These are phyloP conservation scores for Suillus placidus DNA, from an alignment of 768 basidiomycete genomes.

Conservation along the genomic window DNA sequence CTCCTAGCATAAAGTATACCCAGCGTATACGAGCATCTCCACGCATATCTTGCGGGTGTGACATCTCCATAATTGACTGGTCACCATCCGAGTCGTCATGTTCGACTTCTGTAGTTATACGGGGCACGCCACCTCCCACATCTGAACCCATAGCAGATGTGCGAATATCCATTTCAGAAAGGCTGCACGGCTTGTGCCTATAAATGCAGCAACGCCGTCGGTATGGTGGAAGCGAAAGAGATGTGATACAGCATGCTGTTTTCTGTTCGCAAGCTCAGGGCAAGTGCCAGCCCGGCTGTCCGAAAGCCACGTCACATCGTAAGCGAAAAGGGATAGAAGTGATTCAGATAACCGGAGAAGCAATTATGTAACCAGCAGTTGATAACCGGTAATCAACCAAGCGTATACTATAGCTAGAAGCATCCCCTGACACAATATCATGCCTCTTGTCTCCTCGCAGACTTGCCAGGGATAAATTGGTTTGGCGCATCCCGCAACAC, in stretches of 20 bases:
- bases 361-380: background rate
- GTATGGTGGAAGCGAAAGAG: slow-evolving; percentile 1
- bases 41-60: background rate
- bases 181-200: background rate
- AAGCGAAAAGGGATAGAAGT: background rate
- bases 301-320: background rate
- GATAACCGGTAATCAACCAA: background rate
- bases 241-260: background rate
- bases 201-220: background rate
- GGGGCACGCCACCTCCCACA: background rate
- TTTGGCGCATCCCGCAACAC: slow-evolving; percentile 56
- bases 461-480: slow-evolving; percentile 53
- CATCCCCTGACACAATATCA: background rate
- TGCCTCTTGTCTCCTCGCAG: slow-evolving; percentile 14
- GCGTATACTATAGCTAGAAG: background rate
- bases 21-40: slow-evolving; percentile 53
- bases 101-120: background rate
- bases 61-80: background rate
- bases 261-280: background rate
- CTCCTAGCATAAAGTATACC: slow-evolving; percentile 76
- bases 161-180: background rate
- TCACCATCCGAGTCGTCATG: background rate
- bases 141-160: background rate
- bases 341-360: background rate
- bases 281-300: background rate